Base-by-base conservation (phyloP, 2,329 filamentous ascomycete species). In the Scedosporium boydii region DNA sequence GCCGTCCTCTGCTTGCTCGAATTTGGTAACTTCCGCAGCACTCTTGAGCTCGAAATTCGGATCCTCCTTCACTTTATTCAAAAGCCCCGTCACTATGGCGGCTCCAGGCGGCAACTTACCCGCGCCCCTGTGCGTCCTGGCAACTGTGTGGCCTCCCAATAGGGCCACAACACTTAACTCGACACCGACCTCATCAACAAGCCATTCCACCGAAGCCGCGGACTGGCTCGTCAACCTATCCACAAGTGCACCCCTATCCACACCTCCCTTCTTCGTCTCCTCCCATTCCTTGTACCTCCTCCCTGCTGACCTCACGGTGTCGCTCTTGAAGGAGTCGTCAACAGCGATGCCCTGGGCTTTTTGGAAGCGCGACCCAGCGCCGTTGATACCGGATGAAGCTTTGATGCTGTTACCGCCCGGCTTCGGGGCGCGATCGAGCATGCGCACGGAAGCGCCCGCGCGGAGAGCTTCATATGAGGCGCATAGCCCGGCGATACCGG, bases 341-440 rank as follows among this genome's bases (percentile, higher is more conserved):
- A 68, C 65, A 23, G 70, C 66, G 53, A 75, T 67, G n/a, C 73
- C 68, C 48, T 68, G 61, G 2, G 68, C 72, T 10, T 71, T 70
- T 68, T 88, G 86, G 65, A 82, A 87, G 3, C 75, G 76, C 0
- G 85, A 87, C 0, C 78, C 78, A 0, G 83, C 83, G 6, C 83
- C 85, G 66, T 87, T 87, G 71, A 88, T 88, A 0, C 85, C 85
- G 0, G 84, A 87, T 0, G 85, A 87, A 0, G 85, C 85, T 71
- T 88, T 88, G 72, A 88, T 86, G 67, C 79, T 84, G 68, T 88
- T 87, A 1, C 85, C 84, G 42, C 85, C 85, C 0, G 85, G 82
- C 67, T 85, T 86, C 2, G 78, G 68, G 0, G 79, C 78, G 21
- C 84, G 81, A 63, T 89, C 86, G 12, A 88, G 76, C 59, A 89